These are phyloP conservation scores for Rubia yunnanensis DNA, from an alignment of 257 asterid genomes.

Conservation along the genomic window DNA sequence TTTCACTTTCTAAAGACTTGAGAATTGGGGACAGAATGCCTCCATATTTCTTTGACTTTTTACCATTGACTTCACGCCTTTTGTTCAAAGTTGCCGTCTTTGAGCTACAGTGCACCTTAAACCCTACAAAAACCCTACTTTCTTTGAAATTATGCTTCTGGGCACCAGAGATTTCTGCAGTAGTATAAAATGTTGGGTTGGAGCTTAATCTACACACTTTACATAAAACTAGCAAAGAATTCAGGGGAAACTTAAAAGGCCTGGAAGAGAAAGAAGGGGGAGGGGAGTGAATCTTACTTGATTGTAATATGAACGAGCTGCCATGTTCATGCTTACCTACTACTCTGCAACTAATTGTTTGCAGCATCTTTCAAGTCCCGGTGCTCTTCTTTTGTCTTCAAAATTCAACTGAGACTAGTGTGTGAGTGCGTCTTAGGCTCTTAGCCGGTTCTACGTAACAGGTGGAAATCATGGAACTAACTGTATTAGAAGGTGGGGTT, in stretches of 20 bases:
- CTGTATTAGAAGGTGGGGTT: background rate
- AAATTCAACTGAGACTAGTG: background rate
- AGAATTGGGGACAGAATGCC: constrained; percentile 63
- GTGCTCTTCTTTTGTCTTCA: background rate
- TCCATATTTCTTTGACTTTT: constrained; percentile 40
- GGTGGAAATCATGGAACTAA: background rate
- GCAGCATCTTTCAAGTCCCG: constrained; percentile 17
- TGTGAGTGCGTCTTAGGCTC: no score
- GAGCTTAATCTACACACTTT: constrained; percentile 3
- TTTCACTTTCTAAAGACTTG: constrained; percentile 45
- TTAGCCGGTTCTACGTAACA: background rate
- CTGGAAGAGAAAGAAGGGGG: constrained; percentile 23
- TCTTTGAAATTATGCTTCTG: constrained; percentile 19
- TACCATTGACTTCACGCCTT: constrained; percentile 33
- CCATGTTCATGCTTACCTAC: constrained; percentile 10
- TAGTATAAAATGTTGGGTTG: constrained; percentile 12
- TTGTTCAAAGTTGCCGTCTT: constrained; percentile 33
- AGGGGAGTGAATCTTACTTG: constrained; percentile 47
- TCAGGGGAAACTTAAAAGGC: constrained; percentile 23
- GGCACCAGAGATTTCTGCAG: constrained; percentile 17
- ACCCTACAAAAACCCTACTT: constrained; percentile 39
- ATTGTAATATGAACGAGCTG: constrained; percentile 17
- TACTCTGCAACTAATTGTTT: constrained; percentile 18
- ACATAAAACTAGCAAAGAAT: constrained; percentile 8
- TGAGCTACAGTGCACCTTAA: constrained; percentile 40